Percentiles rank a stretch among this genome's conserved stretches.
Conservation (phyloP, 2,329 filamentous ascomycete species). For the Plenodomus tracheiphilus region DNA sequence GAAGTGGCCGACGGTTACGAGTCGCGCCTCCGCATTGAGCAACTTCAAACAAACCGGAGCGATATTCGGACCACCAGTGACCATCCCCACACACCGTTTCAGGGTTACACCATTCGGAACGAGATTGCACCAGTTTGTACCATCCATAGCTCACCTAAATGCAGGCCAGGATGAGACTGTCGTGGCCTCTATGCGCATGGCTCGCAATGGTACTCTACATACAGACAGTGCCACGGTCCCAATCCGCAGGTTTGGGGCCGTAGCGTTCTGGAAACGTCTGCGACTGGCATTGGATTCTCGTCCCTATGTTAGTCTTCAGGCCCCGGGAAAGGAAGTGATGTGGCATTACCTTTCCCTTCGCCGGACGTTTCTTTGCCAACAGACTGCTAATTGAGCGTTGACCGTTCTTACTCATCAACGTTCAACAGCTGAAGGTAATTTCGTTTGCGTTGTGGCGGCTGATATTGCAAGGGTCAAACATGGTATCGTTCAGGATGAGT, state of each 20-base stretch:
- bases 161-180: constrained; percentile 17
- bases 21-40: constrained; percentile 31
- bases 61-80: constrained; percentile 13
- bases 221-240: constrained; percentile 9
- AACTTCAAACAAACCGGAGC: constrained; percentile 19
- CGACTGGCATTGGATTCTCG: background rate
- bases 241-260: constrained; percentile 9
- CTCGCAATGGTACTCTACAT: constrained; percentile 9
- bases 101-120: constrained; percentile 31
- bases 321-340: background rate
- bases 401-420: background rate
- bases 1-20: constrained; percentile 20
- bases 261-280: constrained; percentile 21
- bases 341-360: background rate
- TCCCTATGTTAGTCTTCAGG: background rate
- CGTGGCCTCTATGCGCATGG: constrained; percentile 22
- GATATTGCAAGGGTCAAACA: background rate
- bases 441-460: constrained; percentile 2
- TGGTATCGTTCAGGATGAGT: constrained; percentile 66
- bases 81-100: constrained; percentile 27
- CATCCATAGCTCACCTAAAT: constrained; percentile 18
- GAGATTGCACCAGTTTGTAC: constrained; percentile 20
- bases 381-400: background rate
- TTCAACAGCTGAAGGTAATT: background rate
- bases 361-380: background rate